phyloP scores from a whole-genome alignment of 2,329 filamentous ascomycete genomes.

The Neopestalotiopsis clavispora region DNA sequence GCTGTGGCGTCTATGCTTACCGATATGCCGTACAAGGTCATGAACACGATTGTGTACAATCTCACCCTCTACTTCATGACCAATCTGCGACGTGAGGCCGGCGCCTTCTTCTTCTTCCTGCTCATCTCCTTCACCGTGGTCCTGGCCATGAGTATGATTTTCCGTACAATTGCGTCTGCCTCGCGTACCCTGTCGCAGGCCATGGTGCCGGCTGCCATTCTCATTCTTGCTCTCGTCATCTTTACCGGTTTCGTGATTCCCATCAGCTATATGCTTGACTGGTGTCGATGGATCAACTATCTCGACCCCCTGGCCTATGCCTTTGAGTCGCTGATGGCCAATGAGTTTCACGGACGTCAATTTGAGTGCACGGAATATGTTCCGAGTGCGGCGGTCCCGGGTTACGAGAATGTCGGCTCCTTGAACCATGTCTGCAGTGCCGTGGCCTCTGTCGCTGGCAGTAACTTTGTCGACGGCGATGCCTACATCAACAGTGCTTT shows the following conservation, averaged over 20 bases:
- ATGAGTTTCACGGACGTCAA: constrained; percentile 72
- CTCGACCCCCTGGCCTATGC: constrained; percentile 78
- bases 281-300: constrained; percentile 82
- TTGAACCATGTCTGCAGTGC: constrained; percentile 58
- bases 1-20: constrained; percentile 81
- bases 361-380: constrained; percentile 57
- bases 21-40: constrained; percentile 81
- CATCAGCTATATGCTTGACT: constrained; percentile 71
- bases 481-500: constrained; percentile 59
- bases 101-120: constrained; percentile 82
- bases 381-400: constrained; percentile 38
- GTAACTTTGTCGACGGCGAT: constrained; percentile 57
- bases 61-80: constrained; percentile 85
- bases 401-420: constrained; percentile 39
- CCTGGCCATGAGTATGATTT: constrained; percentile 82
- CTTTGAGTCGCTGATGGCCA: constrained; percentile 80
- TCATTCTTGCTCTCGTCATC: constrained; percentile 68
- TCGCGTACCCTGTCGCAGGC: constrained; percentile 72
- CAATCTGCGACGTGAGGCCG: constrained; percentile 72
- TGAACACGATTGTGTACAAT: constrained; percentile 77
- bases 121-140: constrained; percentile 75
- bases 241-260: constrained; percentile 72
- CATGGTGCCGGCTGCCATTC: constrained; percentile 59
- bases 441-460: constrained; percentile 59
- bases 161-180: constrained; percentile 75